Evolutionary conservation across 371 early-diverging fungal species (phyloP).

Genomic region (Mortierella sp.): DNA sequence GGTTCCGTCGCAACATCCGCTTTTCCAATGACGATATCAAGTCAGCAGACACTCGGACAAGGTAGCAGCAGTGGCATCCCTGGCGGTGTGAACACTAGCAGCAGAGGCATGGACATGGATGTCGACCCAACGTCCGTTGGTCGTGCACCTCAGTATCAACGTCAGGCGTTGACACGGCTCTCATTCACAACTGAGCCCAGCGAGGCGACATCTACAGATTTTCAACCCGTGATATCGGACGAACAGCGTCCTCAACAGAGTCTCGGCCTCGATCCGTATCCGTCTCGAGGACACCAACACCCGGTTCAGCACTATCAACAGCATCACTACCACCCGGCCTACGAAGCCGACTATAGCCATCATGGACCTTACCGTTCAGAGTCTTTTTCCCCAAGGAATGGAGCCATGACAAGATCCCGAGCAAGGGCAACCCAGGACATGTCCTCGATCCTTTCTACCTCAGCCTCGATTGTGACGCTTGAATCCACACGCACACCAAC

Average conservation of each 20-base stretch:
- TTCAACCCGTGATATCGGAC: too few relatives aligned
- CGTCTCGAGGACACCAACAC: too few relatives aligned
- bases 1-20: background rate
- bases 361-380: background rate
- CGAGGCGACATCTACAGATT: background rate
- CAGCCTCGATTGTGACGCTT: conserved; percentile 4
- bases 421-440: too few relatives aligned
- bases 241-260: too few relatives aligned
- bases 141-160: conserved; percentile 14
- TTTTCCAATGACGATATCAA: too few relatives aligned
- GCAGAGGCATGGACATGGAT: conserved; percentile 32
- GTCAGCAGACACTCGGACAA: too few relatives aligned
- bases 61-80: background rate
- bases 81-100: background rate
- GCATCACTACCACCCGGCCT: background rate
- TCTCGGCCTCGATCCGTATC: too few relatives aligned
- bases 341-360: too few relatives aligned
- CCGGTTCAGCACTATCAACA: background rate
- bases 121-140: conserved; percentile 33
- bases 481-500: background rate
- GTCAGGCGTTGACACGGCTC: background rate
- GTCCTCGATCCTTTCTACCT: conserved; percentile 5
- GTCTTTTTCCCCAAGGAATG: background rate
- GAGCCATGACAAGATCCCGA: background rate
- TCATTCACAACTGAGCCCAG: background rate